Conservation (phyloP, 495 filamentous ascomycete genomes). For the Talaromyces trachyspermus region DNA sequence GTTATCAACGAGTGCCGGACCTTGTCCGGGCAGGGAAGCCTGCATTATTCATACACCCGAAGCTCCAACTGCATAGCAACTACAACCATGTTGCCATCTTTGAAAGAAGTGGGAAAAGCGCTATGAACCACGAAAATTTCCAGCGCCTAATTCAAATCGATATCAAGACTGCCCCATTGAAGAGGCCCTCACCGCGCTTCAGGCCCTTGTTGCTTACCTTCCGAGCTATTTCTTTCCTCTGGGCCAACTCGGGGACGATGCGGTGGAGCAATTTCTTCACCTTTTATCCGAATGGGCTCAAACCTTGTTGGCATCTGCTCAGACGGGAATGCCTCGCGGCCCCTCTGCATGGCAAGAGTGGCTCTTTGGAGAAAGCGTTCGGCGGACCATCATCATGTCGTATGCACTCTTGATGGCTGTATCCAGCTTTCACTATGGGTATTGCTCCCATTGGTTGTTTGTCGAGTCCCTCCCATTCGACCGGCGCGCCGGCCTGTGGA, state of each 20-base stretch:
- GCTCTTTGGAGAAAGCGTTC: not conserved
- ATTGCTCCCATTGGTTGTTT: slow-evolving; percentile 4
- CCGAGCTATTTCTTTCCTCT: not conserved
- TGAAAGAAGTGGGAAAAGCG: not conserved
- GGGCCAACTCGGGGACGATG: not conserved
- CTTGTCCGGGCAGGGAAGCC: not conserved
- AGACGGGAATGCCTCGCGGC: not conserved
- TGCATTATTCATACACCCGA: not conserved
- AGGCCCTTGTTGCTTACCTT: not conserved
- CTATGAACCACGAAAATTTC: not conserved
- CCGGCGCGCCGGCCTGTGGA: slow-evolving; percentile 1
- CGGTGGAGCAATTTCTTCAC: not conserved
- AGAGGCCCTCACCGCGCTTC: not conserved
- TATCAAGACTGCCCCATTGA: slow-evolving; percentile 1
- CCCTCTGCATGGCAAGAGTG: not conserved
- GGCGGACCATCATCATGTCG: slow-evolving; percentile 4
- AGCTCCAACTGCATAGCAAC: not conserved
- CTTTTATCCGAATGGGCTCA: not conserved
- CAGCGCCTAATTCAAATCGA: not conserved
- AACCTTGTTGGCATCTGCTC: not conserved
- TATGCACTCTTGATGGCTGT: not conserved
- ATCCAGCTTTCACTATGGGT: not conserved
- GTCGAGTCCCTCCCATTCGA: not conserved
- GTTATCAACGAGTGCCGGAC: not conserved
- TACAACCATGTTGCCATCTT: not conserved